These are phyloP conservation scores for Chalaropsis ovoidea DNA, from an alignment of 2,329 filamentous ascomycete genomes.

Conservation along the genomic window DNA sequence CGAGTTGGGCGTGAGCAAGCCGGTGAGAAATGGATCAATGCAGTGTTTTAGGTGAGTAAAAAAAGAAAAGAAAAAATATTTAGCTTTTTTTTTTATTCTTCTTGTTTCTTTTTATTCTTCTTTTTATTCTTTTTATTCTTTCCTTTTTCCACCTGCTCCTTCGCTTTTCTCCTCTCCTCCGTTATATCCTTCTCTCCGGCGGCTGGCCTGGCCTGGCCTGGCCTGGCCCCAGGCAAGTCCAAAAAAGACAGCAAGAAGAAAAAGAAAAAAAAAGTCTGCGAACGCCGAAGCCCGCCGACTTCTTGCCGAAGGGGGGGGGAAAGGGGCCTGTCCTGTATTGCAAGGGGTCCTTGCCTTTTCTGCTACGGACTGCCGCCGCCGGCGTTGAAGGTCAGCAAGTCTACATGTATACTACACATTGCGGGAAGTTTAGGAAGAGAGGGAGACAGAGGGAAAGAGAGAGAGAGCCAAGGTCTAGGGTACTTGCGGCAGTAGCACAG, in stretches of 20 bases:
- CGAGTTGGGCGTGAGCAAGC: too few relatives aligned
- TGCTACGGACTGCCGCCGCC: too few relatives aligned
- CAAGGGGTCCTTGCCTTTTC: too few relatives aligned
- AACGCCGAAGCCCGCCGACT: constrained; percentile 5
- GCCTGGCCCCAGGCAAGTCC: too few relatives aligned
- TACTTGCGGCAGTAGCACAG: background rate
- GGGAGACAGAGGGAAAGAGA: background rate
- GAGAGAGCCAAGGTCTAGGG: background rate
- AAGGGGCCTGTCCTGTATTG: background rate
- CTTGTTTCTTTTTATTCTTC: too few relatives aligned
- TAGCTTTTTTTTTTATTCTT: too few relatives aligned
- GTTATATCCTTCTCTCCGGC: background rate
- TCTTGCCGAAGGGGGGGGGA: background rate
- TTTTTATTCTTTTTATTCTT: too few relatives aligned
- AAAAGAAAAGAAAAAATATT: too few relatives aligned
- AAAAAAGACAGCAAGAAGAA: background rate
- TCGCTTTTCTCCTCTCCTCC: background rate
- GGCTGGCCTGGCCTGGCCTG: background rate
- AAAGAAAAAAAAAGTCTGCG: background rate
- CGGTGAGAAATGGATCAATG: too few relatives aligned
- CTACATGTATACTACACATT: background rate
- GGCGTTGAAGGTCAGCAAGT: background rate
- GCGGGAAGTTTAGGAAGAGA: constrained; percentile 12
- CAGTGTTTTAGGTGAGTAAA: too few relatives aligned
- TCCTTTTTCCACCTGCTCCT: background rate